Percentiles rank a stretch among this genome's conserved stretches.
These are phyloP conservation scores for Penicillium sp. DNA, from an alignment of 2,329 filamentous ascomycete species.

Conservation along the genomic window DNA sequence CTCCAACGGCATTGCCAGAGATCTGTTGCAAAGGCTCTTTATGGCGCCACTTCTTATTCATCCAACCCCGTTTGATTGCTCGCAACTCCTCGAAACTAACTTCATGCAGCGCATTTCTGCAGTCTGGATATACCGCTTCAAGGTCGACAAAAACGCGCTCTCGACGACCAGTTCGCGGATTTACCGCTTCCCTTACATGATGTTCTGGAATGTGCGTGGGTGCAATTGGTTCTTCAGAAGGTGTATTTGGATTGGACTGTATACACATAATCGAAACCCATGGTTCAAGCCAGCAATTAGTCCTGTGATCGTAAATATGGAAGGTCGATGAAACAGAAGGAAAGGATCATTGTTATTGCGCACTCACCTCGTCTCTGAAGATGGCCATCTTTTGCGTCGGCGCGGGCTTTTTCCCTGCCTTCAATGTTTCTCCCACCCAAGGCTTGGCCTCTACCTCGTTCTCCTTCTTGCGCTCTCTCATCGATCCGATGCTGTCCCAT, in stretches of 20 bases:
- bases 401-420: constrained; percentile 79
- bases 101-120: constrained; percentile 70
- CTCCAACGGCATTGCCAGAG: constrained; percentile 42
- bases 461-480: constrained; percentile 90
- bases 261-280: constrained; percentile 54
- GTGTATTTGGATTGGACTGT: constrained; percentile 48
- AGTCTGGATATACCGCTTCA: constrained; percentile 79
- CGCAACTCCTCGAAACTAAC: constrained; percentile 90
- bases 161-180: constrained; percentile 77
- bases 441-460: constrained; percentile 83
- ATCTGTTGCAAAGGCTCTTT: constrained; percentile 58
- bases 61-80: constrained; percentile 72
- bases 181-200: constrained; percentile 78
- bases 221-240: constrained; percentile 39
- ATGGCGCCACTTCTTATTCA: constrained; percentile 55
- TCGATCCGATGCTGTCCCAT: constrained; percentile 88
- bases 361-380: constrained; percentile 93
- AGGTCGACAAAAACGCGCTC: constrained; percentile 89
- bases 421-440: constrained; percentile 89
- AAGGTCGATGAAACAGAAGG: constrained; percentile 38
- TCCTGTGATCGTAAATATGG: constrained; percentile 92
- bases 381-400: constrained; percentile 80
- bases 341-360: constrained; percentile 33
- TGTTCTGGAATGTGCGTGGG: constrained; percentile 65
- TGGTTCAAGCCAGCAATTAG: constrained; percentile 70